Percentiles rank a stretch among this genome's conserved stretches.
Evolutionary conservation across 1,139 yeast species (phyloP).

Genomic region (Yamadazyma kanchanaburiensis): DNA sequence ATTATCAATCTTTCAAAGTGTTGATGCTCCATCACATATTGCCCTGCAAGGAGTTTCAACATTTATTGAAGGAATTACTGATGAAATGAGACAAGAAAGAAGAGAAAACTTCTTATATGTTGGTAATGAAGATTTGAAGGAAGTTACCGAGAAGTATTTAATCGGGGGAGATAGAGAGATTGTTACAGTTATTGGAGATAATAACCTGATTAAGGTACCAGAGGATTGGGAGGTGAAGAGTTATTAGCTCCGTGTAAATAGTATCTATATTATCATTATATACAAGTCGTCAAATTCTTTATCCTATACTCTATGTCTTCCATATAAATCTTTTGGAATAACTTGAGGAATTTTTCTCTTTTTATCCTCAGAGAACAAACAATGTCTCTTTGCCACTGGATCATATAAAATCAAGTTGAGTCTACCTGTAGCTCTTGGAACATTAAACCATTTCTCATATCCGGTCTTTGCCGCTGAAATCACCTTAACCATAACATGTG

Average conservation of each 20-base stretch:
- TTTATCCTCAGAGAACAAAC: conserved; percentile 81
- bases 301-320: conserved; percentile 35
- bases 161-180: conserved; percentile 23
- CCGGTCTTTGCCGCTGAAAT: conserved; percentile 88
- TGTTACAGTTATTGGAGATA: conserved; percentile 54
- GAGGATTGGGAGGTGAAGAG: conserved; percentile 29
- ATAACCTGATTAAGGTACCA: conserved; percentile 24
- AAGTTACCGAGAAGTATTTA: conserved; percentile 64
- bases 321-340: conserved; percentile 57
- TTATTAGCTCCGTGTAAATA: conserved; percentile 5
- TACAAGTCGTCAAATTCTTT: conserved; percentile 6
- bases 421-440: conserved; percentile 78
- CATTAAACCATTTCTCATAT: conserved; percentile 70
- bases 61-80: conserved; percentile 70
- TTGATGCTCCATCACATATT: conserved; percentile 88
- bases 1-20: conserved; percentile 80
- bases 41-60: conserved; percentile 69
- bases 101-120: conserved; percentile 73
- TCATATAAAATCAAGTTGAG: conserved; percentile 87
- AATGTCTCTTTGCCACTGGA: conserved; percentile 71
- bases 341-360: conserved; percentile 74
- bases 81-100: conserved; percentile 76
- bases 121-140: conserved; percentile 54
- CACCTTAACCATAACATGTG: conserved; percentile 51
- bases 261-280: conserved; percentile 2